A percentile compares a stretch with the other conserved stretches of the same genome.
phyloP scores from a whole-genome alignment of 352 stramenopile genomes.

The Plasmopara muralis region DNA sequence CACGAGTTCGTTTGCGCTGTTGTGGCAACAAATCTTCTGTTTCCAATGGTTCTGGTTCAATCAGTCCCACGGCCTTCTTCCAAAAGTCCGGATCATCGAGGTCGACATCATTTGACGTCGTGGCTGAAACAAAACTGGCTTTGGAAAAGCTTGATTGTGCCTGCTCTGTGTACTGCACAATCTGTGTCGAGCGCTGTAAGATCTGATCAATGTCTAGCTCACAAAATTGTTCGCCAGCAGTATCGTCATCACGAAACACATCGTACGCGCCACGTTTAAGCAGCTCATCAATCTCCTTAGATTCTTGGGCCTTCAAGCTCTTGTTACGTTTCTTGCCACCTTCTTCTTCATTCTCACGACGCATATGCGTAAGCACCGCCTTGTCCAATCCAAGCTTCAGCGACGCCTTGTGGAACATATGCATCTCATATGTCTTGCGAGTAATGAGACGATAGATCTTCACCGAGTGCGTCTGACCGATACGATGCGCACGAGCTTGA shows the following conservation, averaged over 20 bases:
- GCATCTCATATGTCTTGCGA: constrained; percentile 91
- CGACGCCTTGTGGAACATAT: constrained; percentile 92
- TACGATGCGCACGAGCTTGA: constrained; percentile 85
- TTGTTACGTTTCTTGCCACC: constrained; percentile 73
- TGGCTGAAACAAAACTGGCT: constrained; percentile 88
- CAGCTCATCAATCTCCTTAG: constrained; percentile 89
- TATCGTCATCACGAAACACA: constrained; percentile 89
- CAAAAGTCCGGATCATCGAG: constrained; percentile 99
- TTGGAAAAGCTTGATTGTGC: constrained; percentile 87
- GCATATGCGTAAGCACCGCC: constrained; percentile 88
- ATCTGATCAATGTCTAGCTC: constrained; percentile 98
- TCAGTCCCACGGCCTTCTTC: constrained; percentile 95
- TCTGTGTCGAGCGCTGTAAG: constrained; percentile 83
- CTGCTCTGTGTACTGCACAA: constrained; percentile 82
- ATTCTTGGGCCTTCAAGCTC: constrained; percentile 72
- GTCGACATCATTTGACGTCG: constrained; percentile 91
- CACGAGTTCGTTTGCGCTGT: constrained; percentile 81
- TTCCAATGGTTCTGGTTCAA: constrained; percentile 61
- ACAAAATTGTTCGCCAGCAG: constrained; percentile 92
- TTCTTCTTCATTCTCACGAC: constrained; percentile 78
- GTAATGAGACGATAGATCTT: constrained; percentile 88
- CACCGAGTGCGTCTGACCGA: constrained; percentile 87
- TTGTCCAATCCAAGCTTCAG: constrained; percentile 92
- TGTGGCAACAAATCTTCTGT: constrained; percentile 55
- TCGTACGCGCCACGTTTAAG: constrained; percentile 89